Conservation (phyloP, 2,329 filamentous ascomycete species). For the Exophiala bonariae region DNA sequence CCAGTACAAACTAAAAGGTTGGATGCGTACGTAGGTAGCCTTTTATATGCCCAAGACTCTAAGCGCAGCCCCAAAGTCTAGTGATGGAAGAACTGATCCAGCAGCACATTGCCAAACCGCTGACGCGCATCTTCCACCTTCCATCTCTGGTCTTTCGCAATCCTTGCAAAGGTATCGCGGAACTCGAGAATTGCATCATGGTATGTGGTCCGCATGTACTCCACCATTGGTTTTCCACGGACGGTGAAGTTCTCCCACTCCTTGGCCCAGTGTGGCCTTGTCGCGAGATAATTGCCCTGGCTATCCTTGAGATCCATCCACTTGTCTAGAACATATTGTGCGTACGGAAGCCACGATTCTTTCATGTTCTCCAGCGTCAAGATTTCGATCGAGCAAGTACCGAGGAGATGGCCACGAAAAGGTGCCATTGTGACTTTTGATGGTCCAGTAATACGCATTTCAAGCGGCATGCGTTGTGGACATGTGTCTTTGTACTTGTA, state of each 20-base stretch:
- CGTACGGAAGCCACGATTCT: conserved; percentile 41
- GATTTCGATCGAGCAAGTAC: conserved; percentile 46
- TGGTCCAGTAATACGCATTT: conserved; percentile 47
- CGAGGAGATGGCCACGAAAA: conserved; percentile 42
- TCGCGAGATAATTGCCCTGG: conserved; percentile 35
- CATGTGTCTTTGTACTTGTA: conserved; percentile 36
- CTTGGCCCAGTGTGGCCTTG: conserved; percentile 51
- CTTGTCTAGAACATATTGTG: conserved; percentile 42
- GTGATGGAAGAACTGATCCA: conserved; percentile 35
- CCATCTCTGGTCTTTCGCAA: conserved; percentile 44
- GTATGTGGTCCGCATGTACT: conserved; percentile 41
- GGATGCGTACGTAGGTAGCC: no score
- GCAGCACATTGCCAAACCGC: conserved; percentile 44
- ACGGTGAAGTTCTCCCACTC: conserved; percentile 43
- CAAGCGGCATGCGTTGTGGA: conserved; percentile 41
- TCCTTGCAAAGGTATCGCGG: conserved; percentile 30
- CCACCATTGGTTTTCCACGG: conserved; percentile 31
- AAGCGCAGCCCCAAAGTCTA: no score
- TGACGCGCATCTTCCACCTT: conserved; percentile 37
- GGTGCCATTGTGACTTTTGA: conserved; percentile 47
- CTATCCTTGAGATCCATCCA: conserved; percentile 42
- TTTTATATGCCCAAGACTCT: no score
- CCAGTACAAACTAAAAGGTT: no score
- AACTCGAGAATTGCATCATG: conserved; percentile 41
- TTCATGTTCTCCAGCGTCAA: conserved; percentile 43